Base-by-base conservation (phyloP, 2,329 filamentous ascomycete genomes). In the Xylaria sp. region DNA sequence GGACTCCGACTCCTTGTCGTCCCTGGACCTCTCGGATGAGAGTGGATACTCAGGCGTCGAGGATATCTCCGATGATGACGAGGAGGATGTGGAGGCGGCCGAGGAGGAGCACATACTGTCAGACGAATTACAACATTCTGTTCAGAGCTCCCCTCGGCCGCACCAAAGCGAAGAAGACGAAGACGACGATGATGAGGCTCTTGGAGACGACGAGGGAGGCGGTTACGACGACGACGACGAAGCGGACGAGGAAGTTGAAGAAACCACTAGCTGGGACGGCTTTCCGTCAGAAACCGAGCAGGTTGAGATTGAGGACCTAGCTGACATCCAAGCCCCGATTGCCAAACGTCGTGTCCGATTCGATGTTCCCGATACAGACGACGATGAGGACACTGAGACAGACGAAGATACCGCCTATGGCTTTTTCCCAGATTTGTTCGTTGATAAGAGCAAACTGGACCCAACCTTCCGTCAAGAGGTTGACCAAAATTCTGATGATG, bases 391-490 rank as follows among this genome's bases (percentile, higher is more conserved):
- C 2, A 90, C 89, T 63, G 89, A 90, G 60, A 88, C 85, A 3
- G 88, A 90, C 48, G 86, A 89, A 67, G 87, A 90, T 71, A 81
- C 86, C 55, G 86, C 88, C 69, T 88, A 89, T 62, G 74, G 71
- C 71, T 88, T 94, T 72, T 93, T 93, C 70, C 91, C 92, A 1
- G 90, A 94, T 77, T 90, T 95, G 68, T 95, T 95, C 79, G 85
- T 94, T 66, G 89, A 92, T 59, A 91, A 94, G 80, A 91, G 89
- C 76, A 86, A 88, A 18, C 84, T 95, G 5, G 92, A 94, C 74
- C 90, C 91, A 6, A 86, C 86, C 61, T 89, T 95, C 76, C 91
- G 91, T 72, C 87, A 88, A 51, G 90, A 93, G 81, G 91, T 94
- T 72, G 91, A 94, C 77, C 86, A 88, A 71, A 89, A 67, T 20